A percentile compares a stretch with the other conserved stretches of the same genome.
These are phyloP conservation scores for Helenozyma rhizophorensis DNA, from an alignment of 805 yeast species.

Conservation along the genomic window DNA sequence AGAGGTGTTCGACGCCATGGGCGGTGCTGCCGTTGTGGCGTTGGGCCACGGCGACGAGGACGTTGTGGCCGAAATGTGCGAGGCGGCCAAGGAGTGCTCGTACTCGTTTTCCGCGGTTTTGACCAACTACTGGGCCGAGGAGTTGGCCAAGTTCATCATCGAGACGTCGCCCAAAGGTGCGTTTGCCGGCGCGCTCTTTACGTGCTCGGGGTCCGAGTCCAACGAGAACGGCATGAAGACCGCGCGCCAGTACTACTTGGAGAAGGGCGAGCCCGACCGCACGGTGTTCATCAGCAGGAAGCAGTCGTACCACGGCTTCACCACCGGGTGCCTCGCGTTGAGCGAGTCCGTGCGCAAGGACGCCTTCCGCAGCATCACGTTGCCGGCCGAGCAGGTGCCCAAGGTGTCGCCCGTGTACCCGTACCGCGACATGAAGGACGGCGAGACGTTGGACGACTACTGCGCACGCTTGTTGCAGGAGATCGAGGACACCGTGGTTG, in stretches of 20 bases:
- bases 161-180: slow-evolving; percentile 13
- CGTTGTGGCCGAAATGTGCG: slow-evolving; percentile 10
- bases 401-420: slow-evolving; percentile 14
- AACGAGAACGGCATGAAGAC: slow-evolving; percentile 18
- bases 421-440: slow-evolving; percentile 9
- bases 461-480: slow-evolving; percentile 10
- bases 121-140: slow-evolving; percentile 13
- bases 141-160: slow-evolving; percentile 12
- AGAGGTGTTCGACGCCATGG: slow-evolving; percentile 14
- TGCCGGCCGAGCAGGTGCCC: slow-evolving; percentile 9
- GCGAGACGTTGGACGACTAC: slow-evolving; percentile 9
- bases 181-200: slow-evolving; percentile 14
- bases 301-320: slow-evolving; percentile 16
- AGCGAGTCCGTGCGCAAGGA: slow-evolving; percentile 8
- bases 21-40: slow-evolving; percentile 15
- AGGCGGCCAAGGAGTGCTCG: slow-evolving; percentile 10
- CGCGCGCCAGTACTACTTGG: slow-evolving; percentile 13
- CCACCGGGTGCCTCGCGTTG: slow-evolving; percentile 13
- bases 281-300: slow-evolving; percentile 10
- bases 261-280: slow-evolving; percentile 14
- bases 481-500: slow-evolving; percentile 11
- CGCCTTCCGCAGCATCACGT: slow-evolving; percentile 7
- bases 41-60: slow-evolving; percentile 16
- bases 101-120: slow-evolving; percentile 13
- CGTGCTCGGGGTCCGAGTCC: slow-evolving; percentile 16